phyloP scores from a whole-genome alignment of 2,329 filamentous ascomycete species.

The Aureobasidium sp. region DNA sequence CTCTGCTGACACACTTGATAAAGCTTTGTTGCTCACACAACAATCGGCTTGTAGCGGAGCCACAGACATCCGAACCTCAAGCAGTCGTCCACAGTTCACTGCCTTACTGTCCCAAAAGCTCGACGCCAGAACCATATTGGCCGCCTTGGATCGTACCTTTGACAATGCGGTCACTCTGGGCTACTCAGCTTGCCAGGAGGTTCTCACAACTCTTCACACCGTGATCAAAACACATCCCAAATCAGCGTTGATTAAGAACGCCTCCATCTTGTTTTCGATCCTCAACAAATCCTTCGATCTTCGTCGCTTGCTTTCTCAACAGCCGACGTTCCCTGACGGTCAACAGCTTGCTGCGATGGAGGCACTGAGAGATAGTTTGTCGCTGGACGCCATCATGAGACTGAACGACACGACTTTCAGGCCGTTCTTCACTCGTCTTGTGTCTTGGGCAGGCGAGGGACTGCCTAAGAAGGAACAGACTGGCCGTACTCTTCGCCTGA shows the following conservation, averaged over 20 bases:
- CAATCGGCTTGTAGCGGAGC: constrained; percentile 49
- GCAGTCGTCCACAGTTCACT: constrained; percentile 62
- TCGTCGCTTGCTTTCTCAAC: constrained; percentile 49
- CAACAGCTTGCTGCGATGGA: constrained; percentile 23
- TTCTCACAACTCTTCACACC: constrained; percentile 60
- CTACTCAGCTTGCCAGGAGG: constrained; percentile 56
- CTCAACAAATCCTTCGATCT: constrained; percentile 57
- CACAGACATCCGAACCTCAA: constrained; percentile 22
- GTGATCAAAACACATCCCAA: constrained; percentile 75
- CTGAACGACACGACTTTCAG: constrained; percentile 91
- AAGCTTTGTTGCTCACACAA: constrained; percentile 65
- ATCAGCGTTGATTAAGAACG: constrained; percentile 67
- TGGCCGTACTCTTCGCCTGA: constrained; percentile 57
- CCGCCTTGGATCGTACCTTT: constrained; percentile 68
- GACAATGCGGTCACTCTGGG: constrained; percentile 45
- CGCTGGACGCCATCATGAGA: constrained; percentile 90
- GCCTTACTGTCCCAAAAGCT: constrained; percentile 69
- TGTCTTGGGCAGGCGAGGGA: constrained; percentile 67
- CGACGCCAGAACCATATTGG: constrained; percentile 68
- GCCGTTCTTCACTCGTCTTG: constrained; percentile 78
- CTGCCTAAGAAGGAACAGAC: constrained; percentile 55
- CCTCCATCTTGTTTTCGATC: constrained; percentile 58
- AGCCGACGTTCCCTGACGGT: constrained; percentile 55
- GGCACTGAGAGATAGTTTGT: constrained; percentile 54
- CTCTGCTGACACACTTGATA: constrained; percentile 65